These are phyloP conservation scores for Calcarisporium arbuscula DNA, from an alignment of 2,329 filamentous ascomycete genomes.

Conservation along the genomic window DNA sequence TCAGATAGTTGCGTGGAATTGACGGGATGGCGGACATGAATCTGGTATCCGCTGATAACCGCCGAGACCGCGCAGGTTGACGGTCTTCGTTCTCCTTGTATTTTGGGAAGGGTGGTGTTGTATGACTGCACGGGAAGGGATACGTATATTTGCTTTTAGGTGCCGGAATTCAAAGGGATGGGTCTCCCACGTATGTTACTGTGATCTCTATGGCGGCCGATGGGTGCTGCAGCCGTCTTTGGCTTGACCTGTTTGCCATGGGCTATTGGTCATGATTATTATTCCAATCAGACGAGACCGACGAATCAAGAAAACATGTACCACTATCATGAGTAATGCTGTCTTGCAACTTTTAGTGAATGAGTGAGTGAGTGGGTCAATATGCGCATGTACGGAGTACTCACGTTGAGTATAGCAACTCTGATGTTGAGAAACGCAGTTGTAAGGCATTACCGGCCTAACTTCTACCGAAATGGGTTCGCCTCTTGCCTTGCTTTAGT, in stretches of 20 bases:
- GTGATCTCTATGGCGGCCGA: conserved; percentile 23
- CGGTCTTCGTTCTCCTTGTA: conserved; percentile 23
- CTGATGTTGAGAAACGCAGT: too few relatives aligned
- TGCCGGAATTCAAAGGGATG: conserved; percentile 26
- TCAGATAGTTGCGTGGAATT: background rate
- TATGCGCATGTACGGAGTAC: too few relatives aligned
- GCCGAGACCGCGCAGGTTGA: conserved; percentile 9
- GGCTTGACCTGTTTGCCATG: conserved; percentile 13
- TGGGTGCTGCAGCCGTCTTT: conserved; percentile 18
- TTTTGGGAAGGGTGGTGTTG: conserved; percentile 34
- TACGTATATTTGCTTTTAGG: conserved; percentile 29
- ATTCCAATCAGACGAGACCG: conserved; percentile 16
- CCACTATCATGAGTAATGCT: too few relatives aligned
- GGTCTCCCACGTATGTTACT: conserved; percentile 25
- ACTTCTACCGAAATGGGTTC: too few relatives aligned
- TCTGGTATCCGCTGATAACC: conserved; percentile 1
- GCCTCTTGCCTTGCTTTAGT: too few relatives aligned
- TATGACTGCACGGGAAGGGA: conserved; percentile 35
- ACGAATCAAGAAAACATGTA: conserved; percentile 24
- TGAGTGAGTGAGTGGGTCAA: too few relatives aligned
- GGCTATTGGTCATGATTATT: conserved; percentile 18
- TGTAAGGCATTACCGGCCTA: too few relatives aligned
- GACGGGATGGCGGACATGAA: background rate
- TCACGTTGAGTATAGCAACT: too few relatives aligned
- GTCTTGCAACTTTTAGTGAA: too few relatives aligned